Percentiles rank a stretch among this genome's conserved stretches.
phyloP scores from a whole-genome alignment of 225 moss, liverwort and hornwort species.

The Pseudoscleropodium purum region DNA sequence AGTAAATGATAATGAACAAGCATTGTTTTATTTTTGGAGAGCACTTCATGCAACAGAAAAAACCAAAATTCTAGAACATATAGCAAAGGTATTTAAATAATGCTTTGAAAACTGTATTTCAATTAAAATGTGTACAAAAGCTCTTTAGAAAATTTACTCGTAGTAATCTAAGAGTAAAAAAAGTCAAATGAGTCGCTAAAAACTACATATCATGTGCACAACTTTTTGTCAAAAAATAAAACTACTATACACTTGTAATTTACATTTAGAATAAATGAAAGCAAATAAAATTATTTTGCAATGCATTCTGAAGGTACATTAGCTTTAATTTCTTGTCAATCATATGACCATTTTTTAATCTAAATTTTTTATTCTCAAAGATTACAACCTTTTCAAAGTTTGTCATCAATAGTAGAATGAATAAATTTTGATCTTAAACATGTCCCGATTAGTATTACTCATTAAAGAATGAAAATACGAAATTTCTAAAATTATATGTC shows the following conservation, averaged over 20 bases:
- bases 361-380: too few species aligned
- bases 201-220: background rate
- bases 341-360: too few species aligned
- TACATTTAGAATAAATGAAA: background rate
- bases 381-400: background rate
- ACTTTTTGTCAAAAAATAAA: background rate
- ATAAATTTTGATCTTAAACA: background rate
- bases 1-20: slow-evolving; percentile 18
- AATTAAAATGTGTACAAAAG: background rate
- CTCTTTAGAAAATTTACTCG: background rate
- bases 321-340: background rate
- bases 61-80: background rate
- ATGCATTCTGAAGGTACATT: too few species aligned
- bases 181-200: background rate
- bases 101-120: background rate
- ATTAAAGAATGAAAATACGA: background rate
- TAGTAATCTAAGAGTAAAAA: background rate
- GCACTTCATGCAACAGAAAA: background rate
- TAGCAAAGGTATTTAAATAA: background rate
- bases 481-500: background rate
- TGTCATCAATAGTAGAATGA: background rate
- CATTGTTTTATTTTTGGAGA: slow-evolving; percentile 33
- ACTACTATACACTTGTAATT: background rate
- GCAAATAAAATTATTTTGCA: background rate
- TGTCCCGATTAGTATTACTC: background rate